Base-by-base conservation (phyloP, 2,329 filamentous ascomycete genomes). In the Diaporthe amygdali region DNA sequence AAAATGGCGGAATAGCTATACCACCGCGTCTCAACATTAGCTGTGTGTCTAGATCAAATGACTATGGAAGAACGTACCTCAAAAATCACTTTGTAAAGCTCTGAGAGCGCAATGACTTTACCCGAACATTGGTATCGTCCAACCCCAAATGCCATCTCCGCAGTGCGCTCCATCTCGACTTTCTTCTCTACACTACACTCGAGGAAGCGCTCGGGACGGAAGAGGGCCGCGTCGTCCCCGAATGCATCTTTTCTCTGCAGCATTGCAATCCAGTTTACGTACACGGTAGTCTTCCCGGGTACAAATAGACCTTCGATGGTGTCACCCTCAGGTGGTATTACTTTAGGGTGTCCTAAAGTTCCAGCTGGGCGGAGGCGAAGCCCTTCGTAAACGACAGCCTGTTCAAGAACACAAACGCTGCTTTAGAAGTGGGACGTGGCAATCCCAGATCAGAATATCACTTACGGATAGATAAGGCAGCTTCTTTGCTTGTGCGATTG, bases 51-150 rank as follows among this genome's bases (percentile, higher is more conserved):
- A 6, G 3, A 3, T 5, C 8, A 14, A 25, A 4, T 2, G 15
- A 55, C 10, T 2, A 22, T 20, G n/a, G 2, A 20, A 8, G 6
- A 20, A 22, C 39, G 8, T 61, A 46, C 37, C 55, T 61, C 55
- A 25, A 61, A 61, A 2, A 46, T 25, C 15, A 61, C 25, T 10
- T 61, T 61, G 15, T 61, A 61, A 12, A 61, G 44, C 39, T 61
- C 55, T 12, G 15, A 15, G 25, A 61, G 20, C 8, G 25, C 55
- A 27, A 61, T 44, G 12, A 44, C 22, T 59, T 59, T 59, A 12
- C 55, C 55, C 5, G 55, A 22, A 2, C 55, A 59, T 25, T 30
- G 55, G 30, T 30, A 59, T 30, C 37, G 22, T 44, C 55, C 55
- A n/a, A 17, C 22, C 4, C 55, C 55, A 9, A 59, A 59, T 10